Evolutionary conservation across 2,329 filamentous ascomycete species (phyloP), one percentile per base, ranked within the genome.

Genomic region (Blumeria hordei): DNA sequence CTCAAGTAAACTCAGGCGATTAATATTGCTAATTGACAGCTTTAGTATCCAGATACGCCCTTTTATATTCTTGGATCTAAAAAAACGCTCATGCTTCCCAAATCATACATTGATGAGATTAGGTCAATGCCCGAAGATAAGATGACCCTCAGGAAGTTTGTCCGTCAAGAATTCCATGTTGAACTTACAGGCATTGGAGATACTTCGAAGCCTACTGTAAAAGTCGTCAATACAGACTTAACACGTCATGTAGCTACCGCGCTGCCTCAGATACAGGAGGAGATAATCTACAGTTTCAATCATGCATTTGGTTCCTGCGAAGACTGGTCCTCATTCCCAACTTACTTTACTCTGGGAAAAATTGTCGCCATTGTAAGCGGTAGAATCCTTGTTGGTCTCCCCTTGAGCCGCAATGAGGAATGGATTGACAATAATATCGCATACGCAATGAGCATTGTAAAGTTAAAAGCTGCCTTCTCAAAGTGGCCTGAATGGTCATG

Each of bases 331-430:
- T 16, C 32, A 16, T 28, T 45, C 5, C 28, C 8, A 10, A 28
- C 54, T 4, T 56, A 53, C 28, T 35, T n/a, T 4, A 54, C 43
- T 14, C 34, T 54, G 14, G 43, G 28, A 11, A 41, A 33, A 8
- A 41, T 56, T 9, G 55, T 56, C 7, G 34, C 55, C 21, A 18
- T 54, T 10, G 11, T 56, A 6, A 54, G 52, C 37, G 51, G 34
- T 18, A 21, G 55, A 34, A 36, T 56, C 1, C 54, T 56, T 36
- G 21, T 56, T 3, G 55, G 55, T n/a, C 18, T n/a, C 3, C 34
- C 43, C 12, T 33, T 56, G 8, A 49, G 33, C 8, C 16, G 55
- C 12, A 16, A 56, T 10, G 43, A 56, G 28, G 55, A 55, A 35
- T 55, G 53, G 53, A 7, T 54, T 5, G n/a, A 45, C 3, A 28